A percentile compares a stretch with the other conserved stretches of the same genome.
Conservation (phyloP, 2,329 filamentous ascomycete species). For the Clarireedia monteithiana region DNA sequence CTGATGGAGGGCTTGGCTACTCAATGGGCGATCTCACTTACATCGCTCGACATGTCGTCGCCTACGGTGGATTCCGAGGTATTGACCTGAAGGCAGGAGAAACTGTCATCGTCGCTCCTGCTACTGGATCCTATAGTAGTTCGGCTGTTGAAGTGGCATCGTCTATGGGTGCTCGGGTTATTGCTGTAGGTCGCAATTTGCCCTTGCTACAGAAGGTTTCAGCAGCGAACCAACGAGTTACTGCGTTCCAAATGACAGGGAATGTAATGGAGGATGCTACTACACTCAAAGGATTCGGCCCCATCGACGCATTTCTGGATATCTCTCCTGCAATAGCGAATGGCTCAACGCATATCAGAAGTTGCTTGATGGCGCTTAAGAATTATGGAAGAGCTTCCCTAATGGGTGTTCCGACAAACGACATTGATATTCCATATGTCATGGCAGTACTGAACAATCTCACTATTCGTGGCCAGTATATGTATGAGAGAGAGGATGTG, state of each 20-base stretch:
- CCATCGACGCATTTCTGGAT: constrained; percentile 37
- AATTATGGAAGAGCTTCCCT: constrained; percentile 29
- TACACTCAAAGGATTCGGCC: constrained; percentile 24
- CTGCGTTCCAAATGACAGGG: constrained; percentile 36
- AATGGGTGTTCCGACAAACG: constrained; percentile 27
- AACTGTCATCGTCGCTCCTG: constrained; percentile 38
- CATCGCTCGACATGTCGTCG: constrained; percentile 31
- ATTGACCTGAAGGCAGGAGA: constrained; percentile 38
- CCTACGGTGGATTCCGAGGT: constrained; percentile 38
- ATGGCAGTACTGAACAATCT: constrained; percentile 31
- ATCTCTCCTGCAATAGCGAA: constrained; percentile 35
- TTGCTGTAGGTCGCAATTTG: constrained; percentile 41
- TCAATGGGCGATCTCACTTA: constrained; percentile 9
- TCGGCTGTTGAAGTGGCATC: constrained; percentile 37
- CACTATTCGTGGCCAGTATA: constrained; percentile 34
- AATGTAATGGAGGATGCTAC: constrained; percentile 25
- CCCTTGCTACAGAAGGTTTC: constrained; percentile 31
- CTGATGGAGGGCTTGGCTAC: constrained; percentile 13
- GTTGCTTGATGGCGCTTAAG: constrained; percentile 26
- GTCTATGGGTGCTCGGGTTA: constrained; percentile 40
- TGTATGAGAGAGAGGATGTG: constrained; percentile 38
- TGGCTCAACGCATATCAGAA: constrained; percentile 34
- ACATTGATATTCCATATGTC: constrained; percentile 25
- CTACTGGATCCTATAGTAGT: constrained; percentile 39
- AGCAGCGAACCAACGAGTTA: constrained; percentile 25